phyloP scores from a whole-genome alignment of 2,329 filamentous ascomycete genomes.

The Diaporthe sp. region DNA sequence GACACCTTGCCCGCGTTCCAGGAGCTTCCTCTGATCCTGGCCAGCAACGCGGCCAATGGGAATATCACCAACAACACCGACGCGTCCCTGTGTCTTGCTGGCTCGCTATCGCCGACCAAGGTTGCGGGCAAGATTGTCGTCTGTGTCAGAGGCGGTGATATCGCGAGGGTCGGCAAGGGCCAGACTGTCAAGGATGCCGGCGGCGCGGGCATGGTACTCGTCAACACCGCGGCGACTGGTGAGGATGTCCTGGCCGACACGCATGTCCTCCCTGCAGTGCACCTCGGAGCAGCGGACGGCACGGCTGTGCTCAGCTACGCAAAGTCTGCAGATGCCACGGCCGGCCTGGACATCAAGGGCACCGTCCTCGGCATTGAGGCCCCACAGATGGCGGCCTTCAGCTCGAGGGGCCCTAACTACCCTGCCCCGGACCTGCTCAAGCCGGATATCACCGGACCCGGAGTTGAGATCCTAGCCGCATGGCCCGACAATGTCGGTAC shows the following conservation, averaged over 20 bases:
- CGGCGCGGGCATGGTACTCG: constrained; percentile 11
- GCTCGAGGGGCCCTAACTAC: constrained; percentile 37
- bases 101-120: neutral
- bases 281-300: neutral
- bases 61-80: constrained; percentile 2
- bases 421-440: constrained; percentile 34
- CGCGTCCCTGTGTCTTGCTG: neutral
- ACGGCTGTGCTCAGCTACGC: neutral
- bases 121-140: constrained; percentile 25
- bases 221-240: neutral
- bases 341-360: constrained; percentile 2
- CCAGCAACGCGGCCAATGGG: neutral
- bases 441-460: constrained; percentile 41
- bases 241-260: neutral
- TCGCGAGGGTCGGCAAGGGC: constrained; percentile 6
- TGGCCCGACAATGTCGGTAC: constrained; percentile 32
- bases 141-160: neutral
- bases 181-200: constrained; percentile 3
- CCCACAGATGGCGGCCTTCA: constrained; percentile 40
- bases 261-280: constrained; percentile 26
- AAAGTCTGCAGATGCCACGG: neutral
- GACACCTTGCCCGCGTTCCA: neutral
- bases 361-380: constrained; percentile 20
- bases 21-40: neutral
- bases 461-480: constrained; percentile 39